phyloP scores from a whole-genome alignment of 345 rosid genomes.

The Melastoma malabathricum region DNA sequence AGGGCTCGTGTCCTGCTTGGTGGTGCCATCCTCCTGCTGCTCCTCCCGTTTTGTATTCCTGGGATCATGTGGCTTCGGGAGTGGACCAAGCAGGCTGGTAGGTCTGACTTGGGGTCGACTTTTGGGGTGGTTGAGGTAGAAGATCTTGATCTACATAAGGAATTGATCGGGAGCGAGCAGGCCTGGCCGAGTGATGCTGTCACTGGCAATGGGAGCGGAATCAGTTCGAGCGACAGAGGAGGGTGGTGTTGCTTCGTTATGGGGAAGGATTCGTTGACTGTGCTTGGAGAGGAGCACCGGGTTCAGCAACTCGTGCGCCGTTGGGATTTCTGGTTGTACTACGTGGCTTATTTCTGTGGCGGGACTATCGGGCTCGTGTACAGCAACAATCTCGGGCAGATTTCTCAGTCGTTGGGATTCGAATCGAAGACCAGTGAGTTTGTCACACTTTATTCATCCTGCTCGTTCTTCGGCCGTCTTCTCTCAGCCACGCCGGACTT shows the following conservation, averaged over 20 bases:
- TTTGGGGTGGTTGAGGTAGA: constrained; percentile 31
- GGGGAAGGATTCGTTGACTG: constrained; percentile 34
- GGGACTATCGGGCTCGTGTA: constrained; percentile 74
- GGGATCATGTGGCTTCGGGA: constrained; percentile 37
- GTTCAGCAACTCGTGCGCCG: constrained; percentile 32
- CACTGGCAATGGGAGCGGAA: not conserved
- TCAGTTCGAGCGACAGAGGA: constrained; percentile 4
- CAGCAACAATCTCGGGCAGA: constrained; percentile 80
- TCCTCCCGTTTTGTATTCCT: constrained; percentile 52
- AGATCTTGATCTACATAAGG: constrained; percentile 37
- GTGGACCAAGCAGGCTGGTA: constrained; percentile 22
- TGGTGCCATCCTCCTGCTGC: constrained; percentile 38
- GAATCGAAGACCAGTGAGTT: constrained; percentile 21
- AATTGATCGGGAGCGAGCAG: constrained; percentile 20
- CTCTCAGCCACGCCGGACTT: constrained; percentile 78
- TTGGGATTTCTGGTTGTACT: constrained; percentile 78
- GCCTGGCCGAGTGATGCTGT: not conserved
- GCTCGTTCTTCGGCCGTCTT: constrained; percentile 78
- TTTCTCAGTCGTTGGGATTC: constrained; percentile 59
- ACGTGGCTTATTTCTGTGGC: constrained; percentile 57
- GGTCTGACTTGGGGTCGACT: constrained; percentile 12
- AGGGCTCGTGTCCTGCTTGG: constrained; percentile 34
- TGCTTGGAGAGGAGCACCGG: constrained; percentile 65
- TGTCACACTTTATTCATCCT: constrained; percentile 56
- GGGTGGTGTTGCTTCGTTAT: constrained; percentile 16